Base-by-base conservation (phyloP, 495 filamentous ascomycete genomes). In the Hypoxylon cercidicola region DNA sequence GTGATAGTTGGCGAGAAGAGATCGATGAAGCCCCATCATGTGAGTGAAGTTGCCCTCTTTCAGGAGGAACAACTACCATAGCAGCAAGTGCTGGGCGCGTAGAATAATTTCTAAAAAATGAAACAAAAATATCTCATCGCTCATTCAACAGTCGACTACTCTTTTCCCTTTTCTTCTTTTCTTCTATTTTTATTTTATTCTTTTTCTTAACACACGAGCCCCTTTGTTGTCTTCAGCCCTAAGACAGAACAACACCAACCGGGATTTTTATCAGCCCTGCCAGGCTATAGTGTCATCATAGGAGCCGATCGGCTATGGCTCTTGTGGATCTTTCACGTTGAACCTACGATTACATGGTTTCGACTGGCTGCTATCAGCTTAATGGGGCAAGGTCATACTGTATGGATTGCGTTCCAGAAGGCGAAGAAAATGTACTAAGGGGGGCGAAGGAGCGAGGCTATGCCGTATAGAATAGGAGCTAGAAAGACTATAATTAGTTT, bases 41-140 rank as follows among this genome's bases (percentile, higher is more conserved):
- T 44, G 53, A 47, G 59, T n/a, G n/a, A n/a, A n/a, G n/a, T n/a
- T n/a, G n/a, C n/a, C n/a, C n/a, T n/a, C n/a, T n/a, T n/a, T n/a
- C 68, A 70, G 54, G 67, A 70, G 45, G 67, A 70, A 16, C 58
- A 66, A n/a, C n/a, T n/a, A n/a, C n/a, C n/a, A n/a, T n/a, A n/a
- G n/a, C n/a, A n/a, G n/a, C n/a, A n/a, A n/a, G n/a, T n/a, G n/a
- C n/a, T n/a, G n/a, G n/a, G n/a, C n/a, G n/a, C n/a, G n/a, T n/a
- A n/a, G n/a, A n/a, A n/a, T n/a, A n/a, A n/a, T n/a, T n/a, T n/a
- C n/a, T n/a, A n/a, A n/a, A n/a, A n/a, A n/a, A n/a, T n/a, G n/a
- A n/a, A n/a, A n/a, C n/a, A n/a, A n/a, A n/a, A n/a, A n/a, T n/a
- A n/a, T n/a, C n/a, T n/a, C n/a, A n/a, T n/a, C n/a, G n/a, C n/a